Percentiles rank a stretch among this genome's conserved stretches.
Conservation (phyloP, 1,139 yeast genomes). For the Nakaseomyces kungkrabaensis region DNA sequence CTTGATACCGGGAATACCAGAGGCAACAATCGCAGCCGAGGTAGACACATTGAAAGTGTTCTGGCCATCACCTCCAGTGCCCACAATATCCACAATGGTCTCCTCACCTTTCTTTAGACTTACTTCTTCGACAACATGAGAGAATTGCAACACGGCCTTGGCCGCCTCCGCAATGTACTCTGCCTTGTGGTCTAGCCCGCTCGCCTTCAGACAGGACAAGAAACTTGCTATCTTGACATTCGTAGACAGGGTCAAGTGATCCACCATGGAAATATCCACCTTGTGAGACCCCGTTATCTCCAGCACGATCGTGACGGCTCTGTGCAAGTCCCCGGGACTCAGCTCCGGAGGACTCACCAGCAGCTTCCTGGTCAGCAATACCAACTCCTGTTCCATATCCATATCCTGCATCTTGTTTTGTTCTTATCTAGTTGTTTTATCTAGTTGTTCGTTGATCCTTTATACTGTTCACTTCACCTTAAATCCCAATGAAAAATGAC, state of each 20-base stretch:
- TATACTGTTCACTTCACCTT: too few species aligned
- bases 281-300: conserved; percentile 3
- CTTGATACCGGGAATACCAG: conserved; percentile 69
- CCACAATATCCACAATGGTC: conserved; percentile 78
- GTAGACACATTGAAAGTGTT: conserved; percentile 94
- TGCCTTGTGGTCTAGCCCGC: conserved; percentile 74
- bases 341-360: conserved; percentile 18
- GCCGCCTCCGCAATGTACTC: conserved; percentile 83
- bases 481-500: too few species aligned
- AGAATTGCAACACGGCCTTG: conserved; percentile 51
- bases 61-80: conserved; percentile 98
- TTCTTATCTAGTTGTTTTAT: too few species aligned
- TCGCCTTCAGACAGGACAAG: conserved; percentile 60
- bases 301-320: conserved; percentile 14
- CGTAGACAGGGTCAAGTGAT: conserved; percentile 4
- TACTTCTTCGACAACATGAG: conserved; percentile 36
- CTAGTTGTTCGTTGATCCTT: too few species aligned
- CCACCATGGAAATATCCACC: background rate
- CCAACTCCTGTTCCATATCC: conserved; percentile 5
- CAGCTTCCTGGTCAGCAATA: conserved; percentile 20
- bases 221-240: conserved; percentile 69
- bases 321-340: conserved; percentile 21
- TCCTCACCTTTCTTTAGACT: conserved; percentile 8
- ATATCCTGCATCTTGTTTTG: background rate
- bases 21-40: conserved; percentile 85